Percentiles rank a stretch among this genome's conserved stretches.
These are phyloP conservation scores for Colletotrichum navitas DNA, from an alignment of 2,329 filamentous ascomycete genomes.

Conservation along the genomic window DNA sequence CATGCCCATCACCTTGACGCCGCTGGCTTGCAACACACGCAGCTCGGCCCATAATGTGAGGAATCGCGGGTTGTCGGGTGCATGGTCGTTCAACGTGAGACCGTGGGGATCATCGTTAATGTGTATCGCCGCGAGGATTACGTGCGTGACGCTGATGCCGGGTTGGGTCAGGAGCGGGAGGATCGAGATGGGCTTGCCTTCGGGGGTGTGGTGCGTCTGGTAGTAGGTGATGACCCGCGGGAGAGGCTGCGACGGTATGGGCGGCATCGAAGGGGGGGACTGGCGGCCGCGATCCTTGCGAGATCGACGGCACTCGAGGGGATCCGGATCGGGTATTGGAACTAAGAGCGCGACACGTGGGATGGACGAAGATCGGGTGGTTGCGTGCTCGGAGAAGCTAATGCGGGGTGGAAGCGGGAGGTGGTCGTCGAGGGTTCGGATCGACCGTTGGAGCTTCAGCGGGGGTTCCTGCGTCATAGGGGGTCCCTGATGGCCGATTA, in stretches of 20 bases:
- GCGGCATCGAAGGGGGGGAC: constrained; percentile 29
- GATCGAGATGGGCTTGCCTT: constrained; percentile 62
- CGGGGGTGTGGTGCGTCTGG: constrained; percentile 65
- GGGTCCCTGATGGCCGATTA: not conserved
- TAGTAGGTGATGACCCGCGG: constrained; percentile 66
- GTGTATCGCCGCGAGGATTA: constrained; percentile 90
- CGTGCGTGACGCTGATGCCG: constrained; percentile 74
- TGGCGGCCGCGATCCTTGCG: constrained; percentile 2
- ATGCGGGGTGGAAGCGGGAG: constrained; percentile 9
- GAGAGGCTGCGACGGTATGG: constrained; percentile 46
- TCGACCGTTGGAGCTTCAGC: not conserved
- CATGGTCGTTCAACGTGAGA: constrained; percentile 85
- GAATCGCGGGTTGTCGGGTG: constrained; percentile 75
- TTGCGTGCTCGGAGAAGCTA: constrained; percentile 4
- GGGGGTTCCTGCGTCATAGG: constrained; percentile 4
- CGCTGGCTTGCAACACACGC: constrained; percentile 75
- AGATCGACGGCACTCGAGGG: constrained; percentile 5
- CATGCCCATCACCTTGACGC: constrained; percentile 87
- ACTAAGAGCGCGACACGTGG: constrained; percentile 9
- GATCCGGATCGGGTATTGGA: not conserved
- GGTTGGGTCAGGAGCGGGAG: constrained; percentile 64
- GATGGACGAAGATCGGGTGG: constrained; percentile 2
- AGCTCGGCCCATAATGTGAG: constrained; percentile 84
- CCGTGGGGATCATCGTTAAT: constrained; percentile 75
- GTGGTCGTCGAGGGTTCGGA: not conserved